A percentile compares a stretch with the other conserved stretches of the same genome.
These are phyloP conservation scores for Hapsidospora chrysogenum DNA, from an alignment of 495 filamentous ascomycete species.

Conservation along the genomic window DNA sequence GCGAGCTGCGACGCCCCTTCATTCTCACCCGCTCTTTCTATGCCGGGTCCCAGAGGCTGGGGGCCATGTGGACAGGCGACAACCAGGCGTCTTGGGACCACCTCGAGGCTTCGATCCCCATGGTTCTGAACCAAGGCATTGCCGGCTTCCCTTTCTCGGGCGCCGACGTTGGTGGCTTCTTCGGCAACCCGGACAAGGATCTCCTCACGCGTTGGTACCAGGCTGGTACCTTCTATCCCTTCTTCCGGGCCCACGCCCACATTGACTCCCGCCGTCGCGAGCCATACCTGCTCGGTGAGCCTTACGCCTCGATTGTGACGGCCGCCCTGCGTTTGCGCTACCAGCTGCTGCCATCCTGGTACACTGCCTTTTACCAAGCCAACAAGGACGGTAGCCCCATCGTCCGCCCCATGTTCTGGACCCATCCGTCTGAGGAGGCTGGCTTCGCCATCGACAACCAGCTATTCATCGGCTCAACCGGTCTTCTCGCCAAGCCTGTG, in stretches of 20 bases:
- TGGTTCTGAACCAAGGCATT: conserved; percentile 85
- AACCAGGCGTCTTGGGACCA: conserved; percentile 92
- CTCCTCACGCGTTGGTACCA: conserved; percentile 92
- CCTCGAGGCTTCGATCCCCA: conserved; percentile 68
- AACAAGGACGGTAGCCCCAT: conserved; percentile 71
- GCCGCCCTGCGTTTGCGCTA: conserved; percentile 81
- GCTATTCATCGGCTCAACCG: conserved; percentile 74
- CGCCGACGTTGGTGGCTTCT: conserved; percentile 95
- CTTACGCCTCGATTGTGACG: conserved; percentile 71
- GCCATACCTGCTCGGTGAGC: conserved; percentile 75
- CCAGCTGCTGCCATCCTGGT: conserved; percentile 82
- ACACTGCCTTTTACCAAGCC: conserved; percentile 88
- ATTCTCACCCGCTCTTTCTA: conserved; percentile 86
- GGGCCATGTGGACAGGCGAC: conserved; percentile 97
- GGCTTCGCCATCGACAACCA: conserved; percentile 86
- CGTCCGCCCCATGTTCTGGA: conserved; percentile 79
- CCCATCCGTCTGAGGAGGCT: conserved; percentile 70
- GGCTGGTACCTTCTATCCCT: conserved; percentile 91
- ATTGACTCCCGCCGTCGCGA: conserved; percentile 90
- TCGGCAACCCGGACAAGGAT: conserved; percentile 86
- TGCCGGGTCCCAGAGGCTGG: conserved; percentile 71
- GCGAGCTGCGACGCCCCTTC: conserved; percentile 64
- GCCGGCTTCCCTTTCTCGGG: conserved; percentile 88
- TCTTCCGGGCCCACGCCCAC: conserved; percentile 96
- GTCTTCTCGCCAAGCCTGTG: conserved; percentile 78